A percentile compares a stretch with the other conserved stretches of the same genome.
Evolutionary conservation across 495 filamentous ascomycete species (phyloP).

Genomic region (Paragyromitra xinjiangensis): DNA sequence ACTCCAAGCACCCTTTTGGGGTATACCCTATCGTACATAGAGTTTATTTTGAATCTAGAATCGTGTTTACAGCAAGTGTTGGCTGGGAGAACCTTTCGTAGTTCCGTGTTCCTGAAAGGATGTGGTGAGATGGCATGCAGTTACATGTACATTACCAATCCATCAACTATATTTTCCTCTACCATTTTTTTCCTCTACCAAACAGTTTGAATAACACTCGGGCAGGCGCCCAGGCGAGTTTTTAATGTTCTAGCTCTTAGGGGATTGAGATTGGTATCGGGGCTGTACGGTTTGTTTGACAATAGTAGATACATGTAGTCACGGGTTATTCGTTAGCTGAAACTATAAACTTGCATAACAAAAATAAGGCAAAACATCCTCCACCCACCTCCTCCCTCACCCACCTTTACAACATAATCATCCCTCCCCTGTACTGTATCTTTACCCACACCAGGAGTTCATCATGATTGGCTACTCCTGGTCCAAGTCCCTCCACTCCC

Average conservation of each 20-base stretch:
- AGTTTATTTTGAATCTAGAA: slow-evolving; percentile 1
- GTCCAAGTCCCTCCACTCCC: neutral
- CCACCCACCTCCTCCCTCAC: neutral
- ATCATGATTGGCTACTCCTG: neutral
- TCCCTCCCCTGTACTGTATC: neutral
- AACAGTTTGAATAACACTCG: too few relatives aligned
- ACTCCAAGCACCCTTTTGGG: neutral
- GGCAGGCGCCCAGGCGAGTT: neutral
- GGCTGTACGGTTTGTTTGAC: neutral
- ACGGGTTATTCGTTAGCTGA: neutral
- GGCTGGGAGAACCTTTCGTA: neutral
- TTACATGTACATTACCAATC: neutral
- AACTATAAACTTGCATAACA: neutral
- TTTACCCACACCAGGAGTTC: neutral
- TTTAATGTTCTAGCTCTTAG: neutral
- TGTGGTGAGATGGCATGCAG: neutral
- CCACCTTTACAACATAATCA: neutral
- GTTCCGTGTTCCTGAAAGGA: neutral
- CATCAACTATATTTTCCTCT: neutral
- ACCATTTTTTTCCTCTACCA: neutral
- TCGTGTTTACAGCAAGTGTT: neutral
- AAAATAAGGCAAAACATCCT: neutral
- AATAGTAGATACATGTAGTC: neutral
- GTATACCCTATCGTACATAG: slow-evolving; percentile 16
- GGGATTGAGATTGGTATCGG: neutral